Percentiles rank a stretch among this genome's conserved stretches.
Conservation (phyloP, 495 filamentous ascomycete species). For the Friedmanniomyces simplex region DNA sequence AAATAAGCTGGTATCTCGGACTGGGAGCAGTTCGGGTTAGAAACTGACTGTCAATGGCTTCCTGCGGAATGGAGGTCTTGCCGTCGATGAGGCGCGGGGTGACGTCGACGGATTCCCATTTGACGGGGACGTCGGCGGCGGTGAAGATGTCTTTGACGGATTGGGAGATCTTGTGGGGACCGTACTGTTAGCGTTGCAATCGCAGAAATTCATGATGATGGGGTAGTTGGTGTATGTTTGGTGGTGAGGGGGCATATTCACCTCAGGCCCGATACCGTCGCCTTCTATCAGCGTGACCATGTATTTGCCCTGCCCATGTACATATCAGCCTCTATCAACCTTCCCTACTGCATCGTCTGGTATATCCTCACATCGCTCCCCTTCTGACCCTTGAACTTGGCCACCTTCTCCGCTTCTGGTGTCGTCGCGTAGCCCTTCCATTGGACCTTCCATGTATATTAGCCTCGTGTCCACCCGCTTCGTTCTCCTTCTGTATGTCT, state of each 20-base stretch:
- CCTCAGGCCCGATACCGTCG: conserved; percentile 80
- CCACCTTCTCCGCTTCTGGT: conserved; percentile 60
- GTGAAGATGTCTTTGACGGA: conserved; percentile 96
- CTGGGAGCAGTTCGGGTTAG: too few relatives aligned
- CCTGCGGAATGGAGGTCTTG: conserved; percentile 81
- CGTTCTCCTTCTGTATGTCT: neutral
- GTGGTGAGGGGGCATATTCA: neutral
- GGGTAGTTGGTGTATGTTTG: too few relatives aligned
- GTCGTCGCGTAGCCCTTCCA: conserved; percentile 38
- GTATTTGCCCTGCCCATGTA: conserved; percentile 84
- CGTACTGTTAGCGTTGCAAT: too few relatives aligned
- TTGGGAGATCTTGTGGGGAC: conserved; percentile 94
- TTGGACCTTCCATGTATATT: conserved; percentile 10
- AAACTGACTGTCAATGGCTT: conserved; percentile 58
- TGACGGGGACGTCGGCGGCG: conserved; percentile 84
- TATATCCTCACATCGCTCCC: conserved; percentile 61
- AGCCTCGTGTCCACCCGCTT: neutral
- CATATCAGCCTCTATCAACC: conserved; percentile 28
- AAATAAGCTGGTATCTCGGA: too few relatives aligned
- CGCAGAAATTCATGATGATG: too few relatives aligned
- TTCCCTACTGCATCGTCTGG: conserved; percentile 4
- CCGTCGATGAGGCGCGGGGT: conserved; percentile 86
- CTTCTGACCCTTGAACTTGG: conserved; percentile 85
- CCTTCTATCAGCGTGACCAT: conserved; percentile 95
- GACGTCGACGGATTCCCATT: conserved; percentile 96